Evolutionary conservation across 2,329 filamentous ascomycete species (phyloP).

Genomic region (Coniochaeta prunicola): DNA sequence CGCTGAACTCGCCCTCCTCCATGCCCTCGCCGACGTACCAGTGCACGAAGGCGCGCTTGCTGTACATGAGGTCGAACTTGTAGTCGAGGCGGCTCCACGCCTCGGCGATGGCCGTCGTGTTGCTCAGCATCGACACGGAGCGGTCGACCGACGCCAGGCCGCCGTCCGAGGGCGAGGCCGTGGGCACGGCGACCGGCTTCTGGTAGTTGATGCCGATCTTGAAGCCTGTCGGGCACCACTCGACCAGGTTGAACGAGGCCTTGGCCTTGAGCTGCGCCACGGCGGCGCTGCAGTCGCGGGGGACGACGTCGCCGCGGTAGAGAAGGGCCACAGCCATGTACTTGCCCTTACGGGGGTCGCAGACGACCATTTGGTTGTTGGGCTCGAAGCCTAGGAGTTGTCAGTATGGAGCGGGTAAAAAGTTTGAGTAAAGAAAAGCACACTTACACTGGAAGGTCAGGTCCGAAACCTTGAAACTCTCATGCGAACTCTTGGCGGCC

Average conservation of each 20-base stretch:
- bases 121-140: constrained; percentile 64
- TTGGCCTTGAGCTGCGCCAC: constrained; percentile 64
- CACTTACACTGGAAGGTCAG: constrained; percentile 64
- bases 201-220: constrained; percentile 72
- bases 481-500: constrained; percentile 70
- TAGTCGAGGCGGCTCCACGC: constrained; percentile 66
- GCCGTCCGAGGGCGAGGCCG: constrained; percentile 42
- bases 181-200: constrained; percentile 54
- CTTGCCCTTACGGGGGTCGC: constrained; percentile 66
- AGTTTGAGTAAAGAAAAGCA: background rate
- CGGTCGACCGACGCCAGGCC: constrained; percentile 56
- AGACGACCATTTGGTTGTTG: constrained; percentile 74
- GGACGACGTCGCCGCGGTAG: constrained; percentile 65
- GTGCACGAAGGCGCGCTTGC: constrained; percentile 69
- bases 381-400: constrained; percentile 58
- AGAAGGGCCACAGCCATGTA: constrained; percentile 70
- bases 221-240: constrained; percentile 71
- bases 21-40: constrained; percentile 86
- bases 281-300: constrained; percentile 61
- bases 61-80: constrained; percentile 76
- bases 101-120: constrained; percentile 68
- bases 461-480: constrained; percentile 81
- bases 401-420: constrained; percentile 3
- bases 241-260: constrained; percentile 64
- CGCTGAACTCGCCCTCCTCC: constrained; percentile 87